Evolutionary conservation across 2,329 filamentous ascomycete species (phyloP), one percentile per base, ranked within the genome.

Genomic region (Penicillium sp.): DNA sequence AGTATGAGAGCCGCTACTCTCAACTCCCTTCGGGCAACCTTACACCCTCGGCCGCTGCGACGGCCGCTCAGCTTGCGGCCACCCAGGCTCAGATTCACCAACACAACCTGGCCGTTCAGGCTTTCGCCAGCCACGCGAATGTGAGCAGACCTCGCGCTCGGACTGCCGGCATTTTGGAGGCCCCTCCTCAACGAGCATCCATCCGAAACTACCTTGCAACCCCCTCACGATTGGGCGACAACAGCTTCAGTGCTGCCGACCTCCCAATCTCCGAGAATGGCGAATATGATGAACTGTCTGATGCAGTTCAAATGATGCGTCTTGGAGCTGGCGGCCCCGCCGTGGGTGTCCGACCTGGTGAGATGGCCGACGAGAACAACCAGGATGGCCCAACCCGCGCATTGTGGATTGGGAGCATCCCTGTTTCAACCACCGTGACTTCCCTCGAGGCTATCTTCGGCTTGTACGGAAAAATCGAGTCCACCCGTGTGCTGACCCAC

Each of bases 391-490:
- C 93, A 17, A 97, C 94, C 10, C 88, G 92, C 65, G 92, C 94
- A 27, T 78, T 99, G 49, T 99, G 94, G 94, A 89, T 99, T 44
- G 94, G 94, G 49, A 97, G 93, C 72, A 97, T 99, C 52, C 94
- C 94, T 10, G 92, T 93, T 4, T 97, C 94, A 2, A 99, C 94
- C 2, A 99, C 94, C 0, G 92, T 94, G 9, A 96, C 93, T 1
- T 97, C 94, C 0, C 77, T 99, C 54, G 91, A 91, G 51, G 91
- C 95, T 59, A 96, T 97, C 76, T 99, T 99, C 77, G 90, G 90
- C 71, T 83, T 87, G n/a, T 96, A 94, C 61, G 94, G 94, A 8
- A 83, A 88, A 3, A 96, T 99, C 57, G 82, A 94, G 60, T 97
- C 93, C 3, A 93, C 91, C 23, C 84, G 94, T 58, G 94, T 99